Conservation (phyloP, 2,329 filamentous ascomycete species). For the Hawksworthiomyces lignivorus region DNA sequence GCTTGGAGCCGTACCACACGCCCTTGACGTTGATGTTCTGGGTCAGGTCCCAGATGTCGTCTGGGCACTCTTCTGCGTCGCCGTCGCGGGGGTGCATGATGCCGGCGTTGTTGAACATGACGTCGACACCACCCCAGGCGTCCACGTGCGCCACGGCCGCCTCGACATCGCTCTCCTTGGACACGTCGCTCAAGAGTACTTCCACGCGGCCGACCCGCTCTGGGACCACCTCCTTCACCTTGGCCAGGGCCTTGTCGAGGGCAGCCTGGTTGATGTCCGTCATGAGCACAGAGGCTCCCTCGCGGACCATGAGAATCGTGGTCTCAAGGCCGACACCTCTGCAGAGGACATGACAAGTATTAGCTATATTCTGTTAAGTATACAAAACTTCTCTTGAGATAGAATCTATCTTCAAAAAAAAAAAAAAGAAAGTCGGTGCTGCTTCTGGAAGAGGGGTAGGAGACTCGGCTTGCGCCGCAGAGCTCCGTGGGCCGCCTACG, state of each 20-base stretch:
- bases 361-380: too few species aligned
- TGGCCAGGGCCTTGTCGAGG: slow-evolving; percentile 66
- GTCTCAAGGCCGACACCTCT: slow-evolving; percentile 93
- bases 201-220: slow-evolving; percentile 47
- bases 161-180: slow-evolving; percentile 72
- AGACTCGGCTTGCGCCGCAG: too few species aligned
- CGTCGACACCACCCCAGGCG: slow-evolving; percentile 75
- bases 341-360: slow-evolving; percentile 6
- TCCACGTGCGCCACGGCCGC: slow-evolving; percentile 68
- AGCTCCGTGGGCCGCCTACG: slow-evolving; percentile 30
- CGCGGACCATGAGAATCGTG: slow-evolving; percentile 76
- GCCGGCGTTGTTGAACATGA: slow-evolving; percentile 96
- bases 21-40: slow-evolving; percentile 95
- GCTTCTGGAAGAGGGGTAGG: too few species aligned
- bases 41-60: slow-evolving; percentile 89
- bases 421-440: background rate
- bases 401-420: background rate
- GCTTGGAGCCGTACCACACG: slow-evolving; percentile 91
- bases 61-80: slow-evolving; percentile 74
- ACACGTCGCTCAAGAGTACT: slow-evolving; percentile 62
- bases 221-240: slow-evolving; percentile 66
- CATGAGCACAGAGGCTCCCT: slow-evolving; percentile 79
- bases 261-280: slow-evolving; percentile 74
- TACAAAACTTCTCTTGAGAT: too few species aligned
- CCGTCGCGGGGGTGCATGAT: slow-evolving; percentile 86